Conservation (phyloP, 2,329 filamentous ascomycete species). For the Dactylellina parvicollis region DNA sequence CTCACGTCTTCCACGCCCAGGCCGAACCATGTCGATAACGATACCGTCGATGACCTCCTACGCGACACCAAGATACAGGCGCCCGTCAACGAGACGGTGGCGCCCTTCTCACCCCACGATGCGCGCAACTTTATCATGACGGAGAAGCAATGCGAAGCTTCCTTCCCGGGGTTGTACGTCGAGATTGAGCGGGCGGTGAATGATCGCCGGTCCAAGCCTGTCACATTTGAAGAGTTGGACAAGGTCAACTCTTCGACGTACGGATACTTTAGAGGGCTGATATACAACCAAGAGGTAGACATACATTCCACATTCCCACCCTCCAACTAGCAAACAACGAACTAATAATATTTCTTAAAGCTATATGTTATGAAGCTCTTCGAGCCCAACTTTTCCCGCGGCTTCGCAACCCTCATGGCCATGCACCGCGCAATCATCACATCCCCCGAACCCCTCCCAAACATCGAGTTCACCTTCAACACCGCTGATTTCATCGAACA, state of each 20-base stretch:
- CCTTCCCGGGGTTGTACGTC: constrained; percentile 65
- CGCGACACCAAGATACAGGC: neutral
- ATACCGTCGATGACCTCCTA: neutral
- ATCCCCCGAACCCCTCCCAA: constrained; percentile 64
- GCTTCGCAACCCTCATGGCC: constrained; percentile 66
- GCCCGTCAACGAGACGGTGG: constrained; percentile 5
- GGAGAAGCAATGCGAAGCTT: constrained; percentile 62
- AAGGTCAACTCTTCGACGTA: constrained; percentile 3
- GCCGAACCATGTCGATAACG: constrained; percentile 3
- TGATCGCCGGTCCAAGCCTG: constrained; percentile 7
- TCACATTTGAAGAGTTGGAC: constrained; percentile 54
- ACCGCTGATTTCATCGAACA: constrained; percentile 66
- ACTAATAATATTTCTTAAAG: neutral
- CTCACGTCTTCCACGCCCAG: constrained; percentile 7
- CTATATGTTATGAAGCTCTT: constrained; percentile 23
- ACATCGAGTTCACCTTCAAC: constrained; percentile 67
- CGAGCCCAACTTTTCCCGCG: constrained; percentile 57
- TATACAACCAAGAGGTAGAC: constrained; percentile 26
- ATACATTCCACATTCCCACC: neutral
- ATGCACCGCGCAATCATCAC: constrained; percentile 67
- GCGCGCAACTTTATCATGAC: constrained; percentile 59
- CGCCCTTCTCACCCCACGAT: constrained; percentile 32
- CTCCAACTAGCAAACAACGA: neutral
- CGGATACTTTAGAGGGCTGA: constrained; percentile 26
- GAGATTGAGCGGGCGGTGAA: constrained; percentile 64